phyloP scores from a whole-genome alignment of 2,329 filamentous ascomycete species.

The Biscogniauxia sp. region DNA sequence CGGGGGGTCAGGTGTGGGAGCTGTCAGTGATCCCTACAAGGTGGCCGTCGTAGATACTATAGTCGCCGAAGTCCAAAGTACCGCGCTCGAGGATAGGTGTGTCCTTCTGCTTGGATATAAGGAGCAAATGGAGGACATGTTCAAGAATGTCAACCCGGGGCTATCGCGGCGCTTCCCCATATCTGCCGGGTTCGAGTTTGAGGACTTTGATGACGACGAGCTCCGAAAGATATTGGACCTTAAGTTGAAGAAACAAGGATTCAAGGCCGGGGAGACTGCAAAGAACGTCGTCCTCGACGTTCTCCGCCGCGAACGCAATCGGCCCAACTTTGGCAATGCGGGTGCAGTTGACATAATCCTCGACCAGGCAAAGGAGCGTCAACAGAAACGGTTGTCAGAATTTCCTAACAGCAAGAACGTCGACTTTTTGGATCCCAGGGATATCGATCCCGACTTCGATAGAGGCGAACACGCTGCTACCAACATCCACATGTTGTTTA shows the following conservation, averaged over 20 bases:
- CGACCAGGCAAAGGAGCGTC: slow-evolving; percentile 50
- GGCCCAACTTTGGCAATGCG: slow-evolving; percentile 69
- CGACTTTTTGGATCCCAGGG: slow-evolving; percentile 30
- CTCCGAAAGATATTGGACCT: slow-evolving; percentile 58
- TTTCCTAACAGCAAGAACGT: slow-evolving; percentile 13
- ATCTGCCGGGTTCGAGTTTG: slow-evolving; percentile 62
- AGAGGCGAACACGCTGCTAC: slow-evolving; percentile 39
- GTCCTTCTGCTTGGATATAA: slow-evolving; percentile 70
- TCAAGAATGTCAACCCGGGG: slow-evolving; percentile 71
- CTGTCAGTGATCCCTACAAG: slow-evolving; percentile 46
- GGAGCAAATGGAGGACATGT: slow-evolving; percentile 68
- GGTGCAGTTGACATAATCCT: slow-evolving; percentile 72
- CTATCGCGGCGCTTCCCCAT: slow-evolving; percentile 65
- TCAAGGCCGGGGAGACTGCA: slow-evolving; percentile 50
- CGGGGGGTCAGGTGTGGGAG: slow-evolving; percentile 31
- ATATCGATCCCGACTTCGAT: slow-evolving; percentile 55
- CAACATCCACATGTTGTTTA: slow-evolving; percentile 34
- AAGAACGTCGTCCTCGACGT: slow-evolving; percentile 56
- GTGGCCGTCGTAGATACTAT: slow-evolving; percentile 70
- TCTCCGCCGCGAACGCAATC: slow-evolving; percentile 59
- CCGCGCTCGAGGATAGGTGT: slow-evolving; percentile 68
- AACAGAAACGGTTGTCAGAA: slow-evolving; percentile 42
- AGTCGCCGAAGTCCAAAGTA: slow-evolving; percentile 69
- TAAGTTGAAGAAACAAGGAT: slow-evolving; percentile 59
- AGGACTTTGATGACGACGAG: slow-evolving; percentile 63